Evolutionary conservation across 768 basidiomycete species (phyloP), one percentile per base, ranked within the genome.

Genomic region (Phlegmacium glaucopus): DNA sequence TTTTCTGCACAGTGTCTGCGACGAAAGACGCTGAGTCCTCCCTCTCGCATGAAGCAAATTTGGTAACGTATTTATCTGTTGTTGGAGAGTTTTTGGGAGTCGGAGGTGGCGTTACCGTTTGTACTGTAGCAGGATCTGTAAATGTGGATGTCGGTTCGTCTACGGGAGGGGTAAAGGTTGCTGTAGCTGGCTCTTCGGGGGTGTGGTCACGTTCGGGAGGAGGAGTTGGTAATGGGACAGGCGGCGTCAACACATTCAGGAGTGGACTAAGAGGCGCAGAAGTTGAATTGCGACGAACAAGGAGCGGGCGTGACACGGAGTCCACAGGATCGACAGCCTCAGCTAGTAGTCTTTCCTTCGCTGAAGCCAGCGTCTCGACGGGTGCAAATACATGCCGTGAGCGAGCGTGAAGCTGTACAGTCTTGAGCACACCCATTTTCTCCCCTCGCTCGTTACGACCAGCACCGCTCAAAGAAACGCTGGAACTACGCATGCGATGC

Each of bases 391-490:
- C 72, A 54, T 87, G 87, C 1, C 72, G 73, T 9, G 80, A 73
- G 9, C 82, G 78, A 9, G 80, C 74, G 53, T 87, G 83, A 7
- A 79, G 66, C 51, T 85, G 81, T 4, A 88, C 78, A 1, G 79
- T 76, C 51, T 80, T 72, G 34, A 90, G 60, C 9, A 89, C 82
- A 26, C 81, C 72, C n/a, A 79, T 67, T 38, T 59, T 74, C 60
- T 63, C 75, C 39, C 52, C 69, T 39, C 53, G 67, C 42, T 77
- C 75, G n/a, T 42, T 59, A 25, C 69, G 66, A 27, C 67, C 76
- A 38, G 69, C 66, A 7, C 65, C 54, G 6, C 74, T 68, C 48
- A 80, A 61, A 1, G 82, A 79, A 2, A 87, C 67, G 55, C 83
- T 87, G 52, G 76, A 78, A 45, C 84, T 85, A 16, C 85, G 77